Evolutionary conservation across 306 rosid genomes (phyloP).

Genomic region (Glycine tomentella): DNA sequence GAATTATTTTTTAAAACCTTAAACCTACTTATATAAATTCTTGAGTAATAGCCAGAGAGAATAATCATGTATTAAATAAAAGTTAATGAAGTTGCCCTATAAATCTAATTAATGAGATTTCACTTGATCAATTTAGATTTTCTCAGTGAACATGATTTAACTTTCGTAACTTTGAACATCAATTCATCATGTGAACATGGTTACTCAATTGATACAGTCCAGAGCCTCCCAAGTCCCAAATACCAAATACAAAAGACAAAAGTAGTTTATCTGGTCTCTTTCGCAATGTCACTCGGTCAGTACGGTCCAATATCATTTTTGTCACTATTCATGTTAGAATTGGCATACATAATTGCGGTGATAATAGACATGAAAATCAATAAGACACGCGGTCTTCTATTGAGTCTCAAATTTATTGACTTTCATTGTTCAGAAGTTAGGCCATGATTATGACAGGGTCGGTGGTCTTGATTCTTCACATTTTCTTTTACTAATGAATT

Average conservation of each 20-base stretch:
- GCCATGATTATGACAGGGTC: constrained; percentile 23
- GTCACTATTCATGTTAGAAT: background rate
- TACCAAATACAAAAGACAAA: background rate
- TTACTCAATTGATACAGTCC: too few species aligned
- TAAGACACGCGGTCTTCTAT: too few species aligned
- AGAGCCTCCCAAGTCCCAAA: too few species aligned
- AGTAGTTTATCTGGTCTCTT: background rate
- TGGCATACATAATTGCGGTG: background rate
- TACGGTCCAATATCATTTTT: background rate
- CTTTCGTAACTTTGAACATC: background rate
- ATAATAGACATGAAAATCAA: background rate
- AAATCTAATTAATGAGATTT: too few species aligned
- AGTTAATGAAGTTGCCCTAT: background rate
- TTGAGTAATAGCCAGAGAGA: too few species aligned
- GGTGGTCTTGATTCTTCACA: background rate
- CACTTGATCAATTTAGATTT: too few species aligned
- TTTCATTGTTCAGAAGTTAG: constrained; percentile 27
- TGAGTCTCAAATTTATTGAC: constrained; percentile 10
- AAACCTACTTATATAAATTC: too few species aligned
- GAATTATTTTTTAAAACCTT: too few species aligned
- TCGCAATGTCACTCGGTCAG: background rate
- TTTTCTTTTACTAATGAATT: background rate
- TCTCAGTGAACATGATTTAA: background rate
- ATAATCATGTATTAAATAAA: too few species aligned
- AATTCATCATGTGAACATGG: background rate